Base-by-base conservation (phyloP, 176 grass and related monocot species). In the Dactylis glomerata region DNA sequence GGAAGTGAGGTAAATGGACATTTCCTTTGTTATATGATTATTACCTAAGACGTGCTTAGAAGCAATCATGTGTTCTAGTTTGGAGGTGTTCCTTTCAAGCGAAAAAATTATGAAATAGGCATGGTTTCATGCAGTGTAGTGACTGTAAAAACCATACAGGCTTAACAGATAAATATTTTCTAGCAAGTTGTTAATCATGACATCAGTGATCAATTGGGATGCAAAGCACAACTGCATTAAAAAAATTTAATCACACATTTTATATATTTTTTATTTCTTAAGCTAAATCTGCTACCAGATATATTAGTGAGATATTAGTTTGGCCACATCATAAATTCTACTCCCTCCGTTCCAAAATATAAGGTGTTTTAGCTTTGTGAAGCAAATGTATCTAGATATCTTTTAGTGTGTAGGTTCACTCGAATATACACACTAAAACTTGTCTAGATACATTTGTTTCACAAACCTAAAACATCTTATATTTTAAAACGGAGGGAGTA, bases 1-100 rank as follows among this genome's bases (percentile, higher is more conserved):
- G 96, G 93, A 85, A 95, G 93, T 57, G 96, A 98, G 93, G 96
- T 95, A 98, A 26, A 62, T 10, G 12, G 10, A 42, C 51, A 72
- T n/a, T 81, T 83, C 31, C 11, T 30, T 62, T 5, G 28, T 84
- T 19, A 16, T 44, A 83, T 83, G 4, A 73, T 51, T 87, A 73
- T 51, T 87, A 33, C 69, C 70, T 82, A 87, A 67, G 61, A 75
- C 32, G 36, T 62, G 55, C 68, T 64, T 74, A 66, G 23, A 47
- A 81, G 32, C 2, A 56, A 73, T n/a, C 47, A 45, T 56, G 44
- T 47, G 5, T 20, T 68, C 57, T 58, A 68, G 27, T 77, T 87
- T 68, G 22, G n/a, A 22, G 5, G 14, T 64, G 22, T 73, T 38
- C 24, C 71, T 76, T 67, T 75, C 42, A 56, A 4, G 33, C 27